Evolutionary conservation across 73 alveolate species (phyloP).

Genomic region (Paramecium pentaurelia): DNA sequence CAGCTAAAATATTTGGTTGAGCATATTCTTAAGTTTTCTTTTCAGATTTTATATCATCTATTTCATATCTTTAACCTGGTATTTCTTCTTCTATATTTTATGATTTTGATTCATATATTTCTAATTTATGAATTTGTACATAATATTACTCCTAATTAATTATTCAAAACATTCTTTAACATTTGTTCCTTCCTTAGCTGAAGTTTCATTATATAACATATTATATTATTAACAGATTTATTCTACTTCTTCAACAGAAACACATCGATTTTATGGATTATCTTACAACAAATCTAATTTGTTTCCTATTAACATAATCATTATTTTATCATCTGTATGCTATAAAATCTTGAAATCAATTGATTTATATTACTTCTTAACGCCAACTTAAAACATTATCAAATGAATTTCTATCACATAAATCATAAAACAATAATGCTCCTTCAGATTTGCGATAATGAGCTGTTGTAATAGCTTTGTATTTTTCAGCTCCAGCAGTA

Average conservation of each 20-base stretch:
- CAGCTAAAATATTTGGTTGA: neutral
- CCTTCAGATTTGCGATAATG: conserved; percentile 74
- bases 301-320: conserved; percentile 75
- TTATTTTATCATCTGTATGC: conserved; percentile 65
- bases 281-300: conserved; percentile 63
- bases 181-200: conserved; percentile 56
- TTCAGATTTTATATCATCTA: neutral
- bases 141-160: neutral
- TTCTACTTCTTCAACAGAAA: conserved; percentile 23
- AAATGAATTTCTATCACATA: conserved; percentile 62
- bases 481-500: conserved; percentile 63
- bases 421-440: conserved; percentile 73
- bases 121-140: neutral
- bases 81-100: neutral
- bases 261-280: conserved; percentile 45
- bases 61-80: neutral
- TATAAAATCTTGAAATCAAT: neutral
- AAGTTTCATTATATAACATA: conserved; percentile 53
- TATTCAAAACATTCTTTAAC: conserved; percentile 50
- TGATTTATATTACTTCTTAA: conserved; percentile 56
- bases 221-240: conserved; percentile 15
- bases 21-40: neutral
- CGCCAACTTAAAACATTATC: conserved; percentile 67
- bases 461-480: conserved; percentile 55
- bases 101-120: neutral